phyloP scores from a whole-genome alignment of 495 filamentous ascomycete genomes.

The Acidiella bohemica region DNA sequence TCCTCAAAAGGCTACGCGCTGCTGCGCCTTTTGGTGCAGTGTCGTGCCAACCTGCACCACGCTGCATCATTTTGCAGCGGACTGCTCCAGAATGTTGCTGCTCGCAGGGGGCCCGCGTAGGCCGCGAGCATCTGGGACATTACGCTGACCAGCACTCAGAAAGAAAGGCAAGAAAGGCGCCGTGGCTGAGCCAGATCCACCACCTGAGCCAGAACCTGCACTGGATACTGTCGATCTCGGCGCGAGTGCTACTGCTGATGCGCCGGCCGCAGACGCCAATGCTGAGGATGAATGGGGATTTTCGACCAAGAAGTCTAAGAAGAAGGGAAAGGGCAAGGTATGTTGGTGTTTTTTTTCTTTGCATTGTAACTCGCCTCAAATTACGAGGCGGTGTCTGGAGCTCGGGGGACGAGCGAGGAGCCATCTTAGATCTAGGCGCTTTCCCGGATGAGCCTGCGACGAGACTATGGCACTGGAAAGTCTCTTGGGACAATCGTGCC shows the following conservation, averaged over 20 bases:
- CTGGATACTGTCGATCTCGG: slow-evolving; percentile 10
- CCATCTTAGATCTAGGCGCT: neutral
- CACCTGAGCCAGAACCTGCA: slow-evolving; percentile 5
- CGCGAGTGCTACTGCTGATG: slow-evolving; percentile 1
- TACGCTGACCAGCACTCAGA: too few species aligned
- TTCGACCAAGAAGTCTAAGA: slow-evolving; percentile 25
- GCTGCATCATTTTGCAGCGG: too few species aligned
- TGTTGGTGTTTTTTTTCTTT: slow-evolving; percentile 8
- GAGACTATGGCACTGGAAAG: neutral
- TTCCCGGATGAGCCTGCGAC: neutral
- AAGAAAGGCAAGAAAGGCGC: slow-evolving; percentile 21
- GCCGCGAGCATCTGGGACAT: too few species aligned
- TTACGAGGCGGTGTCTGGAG: neutral
- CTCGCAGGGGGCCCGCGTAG: too few species aligned
- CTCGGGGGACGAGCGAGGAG: neutral
- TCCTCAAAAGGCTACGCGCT: too few species aligned
- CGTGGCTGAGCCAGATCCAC: slow-evolving; percentile 3
- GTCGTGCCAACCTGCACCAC: too few species aligned
- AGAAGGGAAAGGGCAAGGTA: slow-evolving; percentile 24
- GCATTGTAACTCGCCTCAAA: neutral
- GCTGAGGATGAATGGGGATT: slow-evolving; percentile 29
- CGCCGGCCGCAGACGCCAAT: slow-evolving; percentile 8
- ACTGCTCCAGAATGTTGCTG: too few species aligned
- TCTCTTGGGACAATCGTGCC: too few species aligned
- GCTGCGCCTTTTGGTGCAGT: too few species aligned